These are phyloP conservation scores for Lagerstroemia speciosa DNA, from an alignment of 345 rosid genomes.

Conservation along the genomic window DNA sequence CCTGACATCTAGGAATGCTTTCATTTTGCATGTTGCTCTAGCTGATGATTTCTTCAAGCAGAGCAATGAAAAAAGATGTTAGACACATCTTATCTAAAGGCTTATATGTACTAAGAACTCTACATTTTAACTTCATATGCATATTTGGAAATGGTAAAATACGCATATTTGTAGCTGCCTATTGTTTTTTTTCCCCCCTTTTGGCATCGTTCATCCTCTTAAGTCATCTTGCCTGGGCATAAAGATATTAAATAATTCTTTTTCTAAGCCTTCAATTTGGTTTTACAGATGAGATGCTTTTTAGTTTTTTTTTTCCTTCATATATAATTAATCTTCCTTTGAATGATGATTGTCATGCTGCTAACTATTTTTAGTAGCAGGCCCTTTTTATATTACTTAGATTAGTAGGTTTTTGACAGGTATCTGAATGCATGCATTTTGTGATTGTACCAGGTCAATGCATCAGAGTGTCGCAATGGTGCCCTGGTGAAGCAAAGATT, in stretches of 20 bases:
- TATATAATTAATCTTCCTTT: neutral
- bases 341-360: neutral
- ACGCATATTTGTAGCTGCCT: neutral
- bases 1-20: no score
- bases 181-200: neutral
- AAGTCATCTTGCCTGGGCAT: neutral
- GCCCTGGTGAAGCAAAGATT: slow-evolving; percentile 63
- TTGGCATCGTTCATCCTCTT: neutral
- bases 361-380: neutral
- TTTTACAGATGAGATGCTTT: neutral
- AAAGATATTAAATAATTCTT: neutral
- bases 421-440: slow-evolving; percentile 7
- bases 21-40: no score
- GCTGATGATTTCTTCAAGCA: no score
- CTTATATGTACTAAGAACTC: neutral
- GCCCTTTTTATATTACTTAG: neutral
- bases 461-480: slow-evolving; percentile 89
- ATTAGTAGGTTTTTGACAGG: neutral
- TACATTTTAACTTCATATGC: neutral
- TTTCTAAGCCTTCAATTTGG: neutral
- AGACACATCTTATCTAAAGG: neutral
- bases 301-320: neutral
- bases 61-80: neutral
- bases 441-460: slow-evolving; percentile 46
- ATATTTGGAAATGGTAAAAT: neutral